Evolutionary conservation across 139 green algal species (phyloP), one percentile per base, ranked within the genome.

Genomic region (Haematococcus sp.): DNA sequence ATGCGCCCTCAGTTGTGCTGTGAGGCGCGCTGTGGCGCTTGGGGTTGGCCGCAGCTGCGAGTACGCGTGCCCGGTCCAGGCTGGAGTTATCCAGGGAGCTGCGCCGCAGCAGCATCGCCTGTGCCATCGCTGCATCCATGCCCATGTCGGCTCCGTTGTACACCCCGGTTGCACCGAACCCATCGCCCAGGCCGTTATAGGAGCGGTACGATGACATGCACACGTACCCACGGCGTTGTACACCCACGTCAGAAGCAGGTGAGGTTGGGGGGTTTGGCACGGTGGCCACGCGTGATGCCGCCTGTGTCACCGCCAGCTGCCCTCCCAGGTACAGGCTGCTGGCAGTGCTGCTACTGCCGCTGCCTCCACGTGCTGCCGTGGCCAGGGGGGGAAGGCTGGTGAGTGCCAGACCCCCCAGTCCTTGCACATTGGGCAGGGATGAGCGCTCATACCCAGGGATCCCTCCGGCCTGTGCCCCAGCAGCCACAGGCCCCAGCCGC

Each of bases 51-150:
- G 16, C 5, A 5, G 28, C 58, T 4, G 30, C n/a, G 22, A 34
- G 22, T 35, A 58, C 35, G 5, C 64, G 40, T 22, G 40, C 23
- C 32, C 54, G 43, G 46, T 86, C 78, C 33, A 89, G 70, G 17
- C 60, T 78, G 0, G 34, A 74, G 71, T 89, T 89, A 75, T 89
- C 84, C 33, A 89, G 70, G 54, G 68, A 81, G 66, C 74, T 87
- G 65, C 84, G 81, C 23, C 78, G 75, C 46, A 63, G 40, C 54
- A 23, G 58, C n/a, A 63, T 34, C 43, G 1, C 63, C 65, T 46
- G 15, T 40, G 23, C 49, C 58, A 4, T 15, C 35, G 55, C 52
- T 71, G 15, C 30, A 11, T 22, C 60, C 71, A 3, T 69, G 33
- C 51, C 63, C 61, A 2, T 72, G 30, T 2, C 76, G 69, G 68